Evolutionary conservation across 1,139 yeast species (phyloP).

Genomic region (Blastobotrys aristatus): DNA sequence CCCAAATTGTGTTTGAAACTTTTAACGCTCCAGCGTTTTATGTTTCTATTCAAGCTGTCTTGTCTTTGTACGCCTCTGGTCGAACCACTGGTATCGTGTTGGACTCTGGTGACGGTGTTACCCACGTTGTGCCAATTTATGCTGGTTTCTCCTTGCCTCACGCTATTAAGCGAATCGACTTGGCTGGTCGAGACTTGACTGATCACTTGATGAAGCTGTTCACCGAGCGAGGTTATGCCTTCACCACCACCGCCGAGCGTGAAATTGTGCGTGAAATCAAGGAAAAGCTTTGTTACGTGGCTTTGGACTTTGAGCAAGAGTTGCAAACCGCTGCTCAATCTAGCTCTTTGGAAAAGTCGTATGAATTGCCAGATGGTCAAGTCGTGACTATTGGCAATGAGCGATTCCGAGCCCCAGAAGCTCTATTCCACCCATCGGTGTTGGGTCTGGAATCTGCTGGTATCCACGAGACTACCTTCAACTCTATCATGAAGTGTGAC

Average conservation of each 20-base stretch:
- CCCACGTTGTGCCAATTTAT: slow-evolving; percentile 99
- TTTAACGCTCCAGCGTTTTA: slow-evolving; percentile 99
- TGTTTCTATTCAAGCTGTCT: slow-evolving; percentile 97
- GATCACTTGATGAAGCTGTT: slow-evolving; percentile 98
- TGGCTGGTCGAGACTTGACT: slow-evolving; percentile 99
- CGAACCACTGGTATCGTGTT: slow-evolving; percentile 99
- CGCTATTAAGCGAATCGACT: slow-evolving; percentile 97
- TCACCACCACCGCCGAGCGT: slow-evolving; percentile 99
- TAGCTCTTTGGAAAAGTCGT: slow-evolving; percentile 95
- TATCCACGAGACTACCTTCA: slow-evolving; percentile 98
- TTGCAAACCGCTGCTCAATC: slow-evolving; percentile 99
- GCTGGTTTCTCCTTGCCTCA: slow-evolving; percentile 99
- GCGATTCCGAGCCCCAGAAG: slow-evolving; percentile 99
- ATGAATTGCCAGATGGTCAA: slow-evolving; percentile 99
- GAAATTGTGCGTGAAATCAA: slow-evolving; percentile 99
- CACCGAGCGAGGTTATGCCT: slow-evolving; percentile 97
- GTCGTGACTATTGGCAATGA: slow-evolving; percentile 99
- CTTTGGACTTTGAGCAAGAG: slow-evolving; percentile 95
- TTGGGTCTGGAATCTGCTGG: slow-evolving; percentile 98
- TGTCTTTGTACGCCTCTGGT: slow-evolving; percentile 97
- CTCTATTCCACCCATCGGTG: slow-evolving; percentile 97
- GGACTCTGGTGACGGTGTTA: slow-evolving; percentile 99
- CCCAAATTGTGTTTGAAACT: slow-evolving; percentile 97
- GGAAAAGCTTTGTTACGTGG: slow-evolving; percentile 98
- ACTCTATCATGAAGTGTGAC: slow-evolving; percentile 99